Base-by-base conservation (phyloP, 306 rosid genomes). In the Lathyrus tuberosus region DNA sequence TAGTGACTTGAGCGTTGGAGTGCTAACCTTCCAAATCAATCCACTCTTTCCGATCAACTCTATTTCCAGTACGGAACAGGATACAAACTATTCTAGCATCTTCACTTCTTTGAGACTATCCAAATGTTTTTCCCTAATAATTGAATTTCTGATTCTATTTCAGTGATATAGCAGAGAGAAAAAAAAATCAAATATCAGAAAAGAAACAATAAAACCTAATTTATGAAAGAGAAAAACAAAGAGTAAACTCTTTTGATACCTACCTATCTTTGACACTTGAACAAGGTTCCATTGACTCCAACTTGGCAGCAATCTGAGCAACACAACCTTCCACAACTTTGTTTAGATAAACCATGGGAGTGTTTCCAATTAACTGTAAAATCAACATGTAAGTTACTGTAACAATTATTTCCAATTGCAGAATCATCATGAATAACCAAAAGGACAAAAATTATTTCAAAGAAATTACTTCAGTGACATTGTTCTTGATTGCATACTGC, bases 261-360 rank as follows among this genome's bases (percentile, higher is more conserved):
- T 81, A 78, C 89, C 96, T 81, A 78, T 90, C 91, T 82, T 90
- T 90, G 11, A 87, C 84, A 20, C 94, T 90, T 18, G 96, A 78
- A 58, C 91, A 85, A 20, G 96, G 96, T 67, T 87, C 82, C 93
- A 87, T 85, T 43, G 69, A 71, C 77, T 90, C 96, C 52, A 90
- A 87, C 73, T 87, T 90, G 59, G 94, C 91, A 70, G 94, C 91
- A 33, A 90, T 82, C 2, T 69, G 72, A 37, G 91, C 89, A 24
- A 79, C 87, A 41, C 94, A 87, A 43, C 91, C 91, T 18, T 85
- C 91, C 31, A 80, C 86, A 43, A 90, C 79, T 57, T 84, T 79
- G 81, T 87, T 90, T 30, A 90, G 89, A 70, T 74, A 85, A 16
- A 84, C 94, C 91, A 84, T 78, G 2, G 91, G 91, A 47, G 96